Percentiles rank a stretch among this genome's conserved stretches.
Evolutionary conservation across 163 green algal genomes (phyloP).

Genomic region (Prototheca cutis): DNA sequence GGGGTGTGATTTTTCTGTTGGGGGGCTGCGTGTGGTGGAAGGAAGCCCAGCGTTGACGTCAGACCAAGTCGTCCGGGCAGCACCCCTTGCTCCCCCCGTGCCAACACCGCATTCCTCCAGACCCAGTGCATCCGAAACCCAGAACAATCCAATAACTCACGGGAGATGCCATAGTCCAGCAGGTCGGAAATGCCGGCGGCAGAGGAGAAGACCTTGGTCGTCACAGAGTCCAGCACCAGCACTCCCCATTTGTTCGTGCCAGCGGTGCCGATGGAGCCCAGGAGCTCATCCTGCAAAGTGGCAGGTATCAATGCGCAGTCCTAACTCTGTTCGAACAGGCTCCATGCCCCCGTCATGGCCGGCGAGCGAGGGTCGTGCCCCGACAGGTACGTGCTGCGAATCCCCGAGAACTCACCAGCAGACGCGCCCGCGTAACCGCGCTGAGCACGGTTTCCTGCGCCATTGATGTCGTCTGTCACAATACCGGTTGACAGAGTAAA

Average conservation of each 20-base stretch:
- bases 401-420: background rate
- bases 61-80: too few species aligned
- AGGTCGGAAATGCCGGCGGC: conserved; percentile 53
- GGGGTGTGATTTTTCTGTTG: too few species aligned
- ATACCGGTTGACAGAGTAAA: too few species aligned
- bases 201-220: conserved; percentile 50
- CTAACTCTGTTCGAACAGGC: too few species aligned
- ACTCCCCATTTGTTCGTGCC: conserved; percentile 41
- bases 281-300: conserved; percentile 64
- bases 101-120: background rate
- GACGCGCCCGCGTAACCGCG: background rate
- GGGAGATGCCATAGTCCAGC: conserved; percentile 49
- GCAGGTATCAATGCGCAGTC: too few species aligned
- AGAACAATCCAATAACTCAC: conserved; percentile 16
- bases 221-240: conserved; percentile 62
- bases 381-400: too few species aligned
- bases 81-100: too few species aligned
- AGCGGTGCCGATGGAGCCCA: conserved; percentile 40
- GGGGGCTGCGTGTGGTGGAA: too few species aligned
- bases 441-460: background rate
- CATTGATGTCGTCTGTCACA: too few species aligned
- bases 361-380: too few species aligned
- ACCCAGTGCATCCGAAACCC: background rate
- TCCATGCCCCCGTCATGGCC: too few species aligned
- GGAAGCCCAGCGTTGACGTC: too few species aligned